Evolutionary conservation across 257 asterid species (phyloP).

Genomic region (Cordia subcordata): DNA sequence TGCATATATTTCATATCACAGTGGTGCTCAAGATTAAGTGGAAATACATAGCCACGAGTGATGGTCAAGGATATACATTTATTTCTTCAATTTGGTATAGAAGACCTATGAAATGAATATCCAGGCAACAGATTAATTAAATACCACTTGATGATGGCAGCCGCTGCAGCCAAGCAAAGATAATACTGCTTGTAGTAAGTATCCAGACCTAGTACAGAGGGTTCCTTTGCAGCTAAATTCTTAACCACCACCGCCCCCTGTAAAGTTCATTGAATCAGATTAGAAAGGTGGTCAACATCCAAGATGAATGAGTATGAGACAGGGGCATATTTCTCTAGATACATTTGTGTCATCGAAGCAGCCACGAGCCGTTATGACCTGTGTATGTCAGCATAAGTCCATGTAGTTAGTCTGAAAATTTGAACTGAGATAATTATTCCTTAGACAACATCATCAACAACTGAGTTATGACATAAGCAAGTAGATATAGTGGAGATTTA

Average conservation of each 20-base stretch:
- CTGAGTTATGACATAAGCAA: neutral
- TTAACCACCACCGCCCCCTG: slow-evolving; percentile 85
- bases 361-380: slow-evolving; percentile 79
- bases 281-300: slow-evolving; percentile 21
- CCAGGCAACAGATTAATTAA: slow-evolving; percentile 14
- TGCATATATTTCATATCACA: neutral
- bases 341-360: slow-evolving; percentile 98
- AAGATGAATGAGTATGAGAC: slow-evolving; percentile 12
- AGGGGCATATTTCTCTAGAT: slow-evolving; percentile 24
- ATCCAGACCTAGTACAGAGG: slow-evolving; percentile 95
- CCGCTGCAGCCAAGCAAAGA: slow-evolving; percentile 97
- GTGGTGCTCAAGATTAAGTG: no score
- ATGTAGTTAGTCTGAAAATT: slow-evolving; percentile 3
- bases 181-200: slow-evolving; percentile 88
- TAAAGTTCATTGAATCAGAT: slow-evolving; percentile 24
- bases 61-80: neutral
- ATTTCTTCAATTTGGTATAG: neutral
- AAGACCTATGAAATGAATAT: neutral
- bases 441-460: slow-evolving; percentile 14
- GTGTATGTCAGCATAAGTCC: slow-evolving; percentile 26
- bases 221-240: slow-evolving; percentile 83
- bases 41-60: neutral
- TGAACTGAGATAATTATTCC: slow-evolving; percentile 4
- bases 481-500: slow-evolving; percentile 6
- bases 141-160: slow-evolving; percentile 98